phyloP scores from a whole-genome alignment of 352 stramenopile genomes.

The Globisporangium apiculatum region DNA sequence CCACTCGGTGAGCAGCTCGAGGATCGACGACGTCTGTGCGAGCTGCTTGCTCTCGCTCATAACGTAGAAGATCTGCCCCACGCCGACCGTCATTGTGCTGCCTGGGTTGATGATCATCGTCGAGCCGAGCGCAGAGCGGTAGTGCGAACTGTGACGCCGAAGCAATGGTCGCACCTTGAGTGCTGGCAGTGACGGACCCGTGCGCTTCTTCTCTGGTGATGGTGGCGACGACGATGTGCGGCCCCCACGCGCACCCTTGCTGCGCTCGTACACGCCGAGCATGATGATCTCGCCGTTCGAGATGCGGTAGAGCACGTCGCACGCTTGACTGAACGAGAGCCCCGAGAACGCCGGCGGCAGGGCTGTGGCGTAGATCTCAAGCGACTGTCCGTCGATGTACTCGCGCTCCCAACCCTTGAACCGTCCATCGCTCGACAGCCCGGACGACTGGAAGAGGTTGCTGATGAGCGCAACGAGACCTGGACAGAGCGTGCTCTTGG shows the following conservation, averaged over 20 bases:
- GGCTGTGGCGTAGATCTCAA: conserved; percentile 53
- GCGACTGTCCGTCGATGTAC: conserved; percentile 41
- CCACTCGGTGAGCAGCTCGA: conserved; percentile 35
- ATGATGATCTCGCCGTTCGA: conserved; percentile 54
- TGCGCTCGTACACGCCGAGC: conserved; percentile 34
- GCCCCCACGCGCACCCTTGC: not conserved
- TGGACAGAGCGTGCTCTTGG: conserved; percentile 56
- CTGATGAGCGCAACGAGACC: conserved; percentile 52
- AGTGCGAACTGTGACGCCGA: conserved; percentile 10
- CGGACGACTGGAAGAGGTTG: conserved; percentile 51
- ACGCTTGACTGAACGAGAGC: conserved; percentile 46
- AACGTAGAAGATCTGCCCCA: conserved; percentile 53
- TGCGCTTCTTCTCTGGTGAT: not conserved
- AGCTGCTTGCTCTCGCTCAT: conserved; percentile 63
- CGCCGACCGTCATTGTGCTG: conserved; percentile 27
- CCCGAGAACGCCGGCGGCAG: conserved; percentile 34
- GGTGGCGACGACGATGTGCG: not conserved
- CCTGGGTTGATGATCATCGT: conserved; percentile 48
- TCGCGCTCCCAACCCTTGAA: conserved; percentile 36
- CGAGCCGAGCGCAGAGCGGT: conserved; percentile 2
- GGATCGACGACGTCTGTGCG: conserved; percentile 34
- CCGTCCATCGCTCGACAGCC: conserved; percentile 16
- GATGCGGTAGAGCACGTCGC: conserved; percentile 45
- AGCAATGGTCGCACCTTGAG: conserved; percentile 9
- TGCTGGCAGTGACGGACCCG: conserved; percentile 3